Evolutionary conservation across 176 grass and related monocot species (phyloP).

Genomic region (Triticum urartu): DNA sequence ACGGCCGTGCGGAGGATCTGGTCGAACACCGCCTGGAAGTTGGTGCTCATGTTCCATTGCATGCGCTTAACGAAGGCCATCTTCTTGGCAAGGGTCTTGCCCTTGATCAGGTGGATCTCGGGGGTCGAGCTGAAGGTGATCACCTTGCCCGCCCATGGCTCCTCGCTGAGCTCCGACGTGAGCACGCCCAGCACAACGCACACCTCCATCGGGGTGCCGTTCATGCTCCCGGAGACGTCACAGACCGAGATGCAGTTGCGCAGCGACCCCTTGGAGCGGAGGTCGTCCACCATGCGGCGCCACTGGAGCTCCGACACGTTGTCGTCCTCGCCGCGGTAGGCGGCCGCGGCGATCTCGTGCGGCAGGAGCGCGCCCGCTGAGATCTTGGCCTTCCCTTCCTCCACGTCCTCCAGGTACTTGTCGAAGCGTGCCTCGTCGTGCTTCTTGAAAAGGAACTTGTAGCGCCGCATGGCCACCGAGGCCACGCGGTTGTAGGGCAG

Average conservation of each 20-base stretch:
- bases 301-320: background rate
- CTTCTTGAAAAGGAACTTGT: slow-evolving; percentile 11
- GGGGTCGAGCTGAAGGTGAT: background rate
- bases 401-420: background rate
- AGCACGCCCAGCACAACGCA: background rate
- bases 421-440: background rate
- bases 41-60: background rate
- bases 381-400: background rate
- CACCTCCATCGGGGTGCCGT: background rate
- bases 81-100: background rate
- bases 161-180: background rate
- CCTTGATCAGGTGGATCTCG: background rate
- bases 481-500: slow-evolving; percentile 58
- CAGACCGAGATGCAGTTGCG: background rate
- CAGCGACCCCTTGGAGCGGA: background rate
- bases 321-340: background rate
- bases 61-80: background rate
- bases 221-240: background rate
- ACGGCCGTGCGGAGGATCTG: background rate
- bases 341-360: background rate
- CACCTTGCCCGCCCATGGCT: background rate
- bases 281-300: background rate
- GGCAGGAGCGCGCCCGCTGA: background rate
- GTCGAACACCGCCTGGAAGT: background rate
- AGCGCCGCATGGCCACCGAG: slow-evolving; percentile 48